Evolutionary conservation across 768 basidiomycete genomes (phyloP).

Genomic region (Paxillus ammoniavirescens): DNA sequence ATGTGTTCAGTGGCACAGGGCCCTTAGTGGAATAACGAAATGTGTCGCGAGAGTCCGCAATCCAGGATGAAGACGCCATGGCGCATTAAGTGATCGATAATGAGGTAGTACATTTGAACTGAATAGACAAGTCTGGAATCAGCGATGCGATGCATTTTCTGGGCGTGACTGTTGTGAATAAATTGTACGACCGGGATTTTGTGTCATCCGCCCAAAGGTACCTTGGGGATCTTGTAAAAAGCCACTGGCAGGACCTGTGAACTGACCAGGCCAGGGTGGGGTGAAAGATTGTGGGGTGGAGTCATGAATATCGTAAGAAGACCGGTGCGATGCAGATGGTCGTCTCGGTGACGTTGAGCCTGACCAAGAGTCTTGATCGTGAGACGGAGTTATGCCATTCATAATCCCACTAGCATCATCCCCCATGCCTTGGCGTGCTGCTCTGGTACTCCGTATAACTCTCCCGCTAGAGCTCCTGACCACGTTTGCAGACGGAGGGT

Average conservation of each 20-base stretch:
- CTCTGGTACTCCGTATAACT: constrained; percentile 31
- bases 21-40: neutral
- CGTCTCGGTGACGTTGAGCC: constrained; percentile 25
- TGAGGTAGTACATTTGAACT: constrained; percentile 17
- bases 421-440: constrained; percentile 22
- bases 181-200: constrained; percentile 62
- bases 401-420: constrained; percentile 20
- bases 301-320: constrained; percentile 22
- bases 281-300: constrained; percentile 21
- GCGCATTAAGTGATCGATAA: constrained; percentile 20
- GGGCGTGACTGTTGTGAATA: constrained; percentile 51
- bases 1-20: too few relatives aligned
- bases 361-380: constrained; percentile 24
- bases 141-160: constrained; percentile 32
- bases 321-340: constrained; percentile 8
- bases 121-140: constrained; percentile 9
- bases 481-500: constrained; percentile 14
- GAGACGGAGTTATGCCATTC: constrained; percentile 22
- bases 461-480: constrained; percentile 31
- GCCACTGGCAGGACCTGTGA: constrained; percentile 50
- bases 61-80: neutral
- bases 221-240: constrained; percentile 43
- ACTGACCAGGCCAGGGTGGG: constrained; percentile 35
- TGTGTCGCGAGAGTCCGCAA: constrained; percentile 1
- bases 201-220: constrained; percentile 39